A percentile compares a stretch with the other conserved stretches of the same genome.
Conservation (phyloP, 176 grass and related monocot genomes). For the Dactylis glomerata region DNA sequence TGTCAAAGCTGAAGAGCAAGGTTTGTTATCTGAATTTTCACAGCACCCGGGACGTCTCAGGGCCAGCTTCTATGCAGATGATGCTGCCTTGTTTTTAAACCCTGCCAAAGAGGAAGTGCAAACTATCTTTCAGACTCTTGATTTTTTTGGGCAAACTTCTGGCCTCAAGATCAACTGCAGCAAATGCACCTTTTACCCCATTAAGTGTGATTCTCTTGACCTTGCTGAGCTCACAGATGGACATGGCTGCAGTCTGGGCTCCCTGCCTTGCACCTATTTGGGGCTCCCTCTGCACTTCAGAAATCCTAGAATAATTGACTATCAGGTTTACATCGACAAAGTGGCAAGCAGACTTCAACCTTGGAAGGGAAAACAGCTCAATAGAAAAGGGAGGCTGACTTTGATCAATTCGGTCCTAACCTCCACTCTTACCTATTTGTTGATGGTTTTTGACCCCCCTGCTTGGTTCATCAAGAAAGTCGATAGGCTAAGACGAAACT, state of each 20-base stretch:
- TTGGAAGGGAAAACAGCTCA: not conserved
- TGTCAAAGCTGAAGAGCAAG: accelerated
- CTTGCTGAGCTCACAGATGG: too few species aligned
- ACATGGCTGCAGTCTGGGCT: too few species aligned
- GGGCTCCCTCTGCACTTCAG: too few species aligned
- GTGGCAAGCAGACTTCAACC: not conserved
- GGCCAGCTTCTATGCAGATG: not conserved
- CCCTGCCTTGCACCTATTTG: too few species aligned
- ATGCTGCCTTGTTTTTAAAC: not conserved
- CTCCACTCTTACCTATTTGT: not conserved
- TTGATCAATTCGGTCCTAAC: not conserved
- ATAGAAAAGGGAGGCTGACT: not conserved
- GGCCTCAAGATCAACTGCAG: not conserved
- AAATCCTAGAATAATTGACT: too few species aligned
- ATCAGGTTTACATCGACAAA: not conserved
- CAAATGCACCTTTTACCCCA: not conserved
- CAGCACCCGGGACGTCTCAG: too few species aligned
- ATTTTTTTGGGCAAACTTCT: not conserved
- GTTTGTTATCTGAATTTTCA: not conserved
- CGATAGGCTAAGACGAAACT: not conserved
- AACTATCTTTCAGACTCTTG: not conserved
- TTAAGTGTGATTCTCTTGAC: not conserved
- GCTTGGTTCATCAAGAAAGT: not conserved
- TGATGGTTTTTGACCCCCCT: not conserved
- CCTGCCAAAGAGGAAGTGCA: not conserved